Evolutionary conservation across 345 rosid species (phyloP).

Genomic region (Euphorbia lathyris): DNA sequence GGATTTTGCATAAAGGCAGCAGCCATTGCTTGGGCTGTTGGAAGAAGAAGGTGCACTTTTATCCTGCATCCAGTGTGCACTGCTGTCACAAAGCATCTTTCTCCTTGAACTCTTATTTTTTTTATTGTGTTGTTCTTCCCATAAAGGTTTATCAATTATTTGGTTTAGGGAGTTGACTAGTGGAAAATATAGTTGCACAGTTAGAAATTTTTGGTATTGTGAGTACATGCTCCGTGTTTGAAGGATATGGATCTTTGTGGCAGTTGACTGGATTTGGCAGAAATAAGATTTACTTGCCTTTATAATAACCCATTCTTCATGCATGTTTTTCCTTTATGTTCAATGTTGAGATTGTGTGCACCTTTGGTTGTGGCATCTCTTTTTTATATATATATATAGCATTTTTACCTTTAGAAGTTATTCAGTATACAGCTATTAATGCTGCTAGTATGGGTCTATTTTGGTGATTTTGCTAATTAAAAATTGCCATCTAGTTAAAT

Average conservation of each 20-base stretch:
- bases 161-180: neutral
- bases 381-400: neutral
- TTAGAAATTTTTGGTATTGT: neutral
- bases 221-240: neutral
- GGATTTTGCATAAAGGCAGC: neutral
- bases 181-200: neutral
- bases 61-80: neutral
- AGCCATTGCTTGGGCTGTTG: neutral
- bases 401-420: neutral
- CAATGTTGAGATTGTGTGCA: neutral
- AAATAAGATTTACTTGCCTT: neutral
- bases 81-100: neutral
- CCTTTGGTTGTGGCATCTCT: neutral
- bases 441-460: neutral
- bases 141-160: too few species aligned
- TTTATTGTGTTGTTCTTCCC: neutral
- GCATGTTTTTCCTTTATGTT: neutral
- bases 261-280: neutral
- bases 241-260: neutral
- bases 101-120: neutral
- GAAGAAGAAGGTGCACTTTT: neutral
- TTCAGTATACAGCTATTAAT: neutral
- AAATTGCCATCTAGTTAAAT: neutral
- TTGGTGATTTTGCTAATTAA: neutral
- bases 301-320: neutral